A percentile compares a stretch with the other conserved stretches of the same genome.
Evolutionary conservation across 495 filamentous ascomycete genomes (phyloP).

Genomic region (Daldinia bambusicola): DNA sequence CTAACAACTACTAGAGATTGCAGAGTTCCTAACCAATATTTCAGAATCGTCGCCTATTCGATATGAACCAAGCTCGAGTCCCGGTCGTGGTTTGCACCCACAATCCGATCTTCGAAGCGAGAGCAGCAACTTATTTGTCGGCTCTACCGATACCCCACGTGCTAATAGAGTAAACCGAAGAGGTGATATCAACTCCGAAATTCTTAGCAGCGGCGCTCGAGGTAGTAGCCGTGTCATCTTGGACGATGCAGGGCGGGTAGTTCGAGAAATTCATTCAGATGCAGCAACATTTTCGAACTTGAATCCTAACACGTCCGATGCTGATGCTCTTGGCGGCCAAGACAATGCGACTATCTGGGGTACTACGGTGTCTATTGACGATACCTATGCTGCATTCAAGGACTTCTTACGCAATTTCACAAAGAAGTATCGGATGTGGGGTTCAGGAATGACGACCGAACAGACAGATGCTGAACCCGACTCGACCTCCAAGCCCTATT

Average conservation of each 20-base stretch:
- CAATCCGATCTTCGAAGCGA: conserved; percentile 77
- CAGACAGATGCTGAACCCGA: conserved; percentile 72
- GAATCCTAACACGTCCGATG: conserved; percentile 90
- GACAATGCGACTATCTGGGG: conserved; percentile 93
- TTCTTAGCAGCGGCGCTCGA: conserved; percentile 70
- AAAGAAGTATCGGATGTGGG: conserved; percentile 91
- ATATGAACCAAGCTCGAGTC: conserved; percentile 88
- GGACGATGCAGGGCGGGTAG: conserved; percentile 80
- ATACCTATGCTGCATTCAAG: conserved; percentile 86
- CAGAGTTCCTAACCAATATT: conserved; percentile 26
- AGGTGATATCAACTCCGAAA: conserved; percentile 84
- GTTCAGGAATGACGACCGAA: conserved; percentile 80
- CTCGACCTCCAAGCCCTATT: conserved; percentile 78
- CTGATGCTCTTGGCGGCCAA: conserved; percentile 82
- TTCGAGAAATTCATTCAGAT: conserved; percentile 72
- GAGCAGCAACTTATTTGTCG: conserved; percentile 87
- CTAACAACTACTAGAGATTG: conserved; percentile 1
- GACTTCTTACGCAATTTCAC: conserved; percentile 92
- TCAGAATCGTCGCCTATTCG: conserved; percentile 90
- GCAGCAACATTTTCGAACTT: conserved; percentile 86
- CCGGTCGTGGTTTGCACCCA: conserved; percentile 67
- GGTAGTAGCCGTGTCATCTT: conserved; percentile 79
- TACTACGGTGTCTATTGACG: conserved; percentile 92
- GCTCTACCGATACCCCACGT: conserved; percentile 64
- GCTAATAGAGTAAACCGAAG: conserved; percentile 64